Base-by-base conservation (phyloP, 176 grass and related monocot species). In the Sorghum bicolor region DNA sequence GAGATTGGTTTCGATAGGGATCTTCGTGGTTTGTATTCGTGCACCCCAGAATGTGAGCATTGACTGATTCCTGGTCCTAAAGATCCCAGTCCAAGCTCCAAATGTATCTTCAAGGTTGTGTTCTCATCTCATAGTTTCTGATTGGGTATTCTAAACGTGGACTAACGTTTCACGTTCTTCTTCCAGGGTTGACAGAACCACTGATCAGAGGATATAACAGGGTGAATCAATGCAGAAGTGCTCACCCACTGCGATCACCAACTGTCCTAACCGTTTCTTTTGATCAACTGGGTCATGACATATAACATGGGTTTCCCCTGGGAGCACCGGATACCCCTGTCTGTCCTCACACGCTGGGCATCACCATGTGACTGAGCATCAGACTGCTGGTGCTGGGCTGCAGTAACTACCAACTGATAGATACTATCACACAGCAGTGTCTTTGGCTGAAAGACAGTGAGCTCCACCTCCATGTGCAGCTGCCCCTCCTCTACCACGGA, bases 401-500 rank as follows among this genome's bases (percentile, higher is more conserved):
- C 14, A 67, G 41, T 47, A 70, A 38, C 62, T 29, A 41, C 78
- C 63, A 48, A 87, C 22, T 62, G 64, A 62, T 64, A 33, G 26
- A 48, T 30, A 64, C 72, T 38, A 62, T 40, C 24, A 24, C 43
- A 4, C 57, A 71, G 48, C 34, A 60, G 3, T 48, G 44, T 32
- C 31, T 24, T 38, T 70, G 31, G 47, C 33, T 29, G 66, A 57
- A 25, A 12, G 62, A 44, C 78, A 80, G 44, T 19, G 43, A 17
- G 48, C 48, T 58, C 65, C 79, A 29, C 58, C 43, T 68, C 25
- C 85, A 87, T 82, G 72, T 82, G 79, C 72, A 33, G 32, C 79
- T 70, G 77, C 69, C 75, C 45, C 64, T 45, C 61, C 41, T 84
- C 61, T 26, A 78, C 34, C 74, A 48, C 20, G 33, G 50, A 43